These are phyloP conservation scores for Hortaea sp. DNA, from an alignment of 2,329 filamentous ascomycete genomes.

Conservation along the genomic window DNA sequence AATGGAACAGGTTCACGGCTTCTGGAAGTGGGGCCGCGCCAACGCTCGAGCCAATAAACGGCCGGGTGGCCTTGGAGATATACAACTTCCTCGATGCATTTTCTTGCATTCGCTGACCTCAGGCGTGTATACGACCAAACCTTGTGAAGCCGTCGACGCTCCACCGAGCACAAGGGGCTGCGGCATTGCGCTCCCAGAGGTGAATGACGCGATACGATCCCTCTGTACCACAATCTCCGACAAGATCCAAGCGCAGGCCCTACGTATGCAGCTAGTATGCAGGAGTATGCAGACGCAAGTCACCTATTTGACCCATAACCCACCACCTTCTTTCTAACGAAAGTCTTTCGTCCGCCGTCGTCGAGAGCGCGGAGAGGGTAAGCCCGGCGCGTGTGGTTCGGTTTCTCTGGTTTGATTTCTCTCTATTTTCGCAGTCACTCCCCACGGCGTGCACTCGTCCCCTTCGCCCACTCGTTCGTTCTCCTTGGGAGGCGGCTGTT, in stretches of 20 bases:
- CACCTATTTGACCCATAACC: not conserved
- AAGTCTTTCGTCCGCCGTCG: not conserved
- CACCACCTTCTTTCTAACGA: not conserved
- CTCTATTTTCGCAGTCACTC: not conserved
- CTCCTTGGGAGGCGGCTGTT: not conserved
- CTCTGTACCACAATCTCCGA: slow-evolving; percentile 1
- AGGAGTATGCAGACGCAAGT: slow-evolving; percentile 1
- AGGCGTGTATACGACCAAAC: not conserved
- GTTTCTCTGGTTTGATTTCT: not conserved
- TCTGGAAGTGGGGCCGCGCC: not conserved
- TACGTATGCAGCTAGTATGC: slow-evolving; percentile 1
- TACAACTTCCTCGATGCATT: not conserved
- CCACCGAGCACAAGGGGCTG: not conserved
- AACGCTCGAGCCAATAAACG: not conserved
- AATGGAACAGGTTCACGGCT: not conserved
- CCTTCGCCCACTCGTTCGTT: not conserved
- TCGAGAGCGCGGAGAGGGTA: not conserved
- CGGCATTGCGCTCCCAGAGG: not conserved
- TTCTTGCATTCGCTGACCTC: not conserved
- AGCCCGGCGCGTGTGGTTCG: not conserved
- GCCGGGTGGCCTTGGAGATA: not conserved
- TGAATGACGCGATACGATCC: not conserved
- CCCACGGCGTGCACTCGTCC: not conserved
- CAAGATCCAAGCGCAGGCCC: not conserved
- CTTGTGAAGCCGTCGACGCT: not conserved